Conservation (phyloP, 2,329 filamentous ascomycete genomes). For the Dactylonectria estremocensis region DNA sequence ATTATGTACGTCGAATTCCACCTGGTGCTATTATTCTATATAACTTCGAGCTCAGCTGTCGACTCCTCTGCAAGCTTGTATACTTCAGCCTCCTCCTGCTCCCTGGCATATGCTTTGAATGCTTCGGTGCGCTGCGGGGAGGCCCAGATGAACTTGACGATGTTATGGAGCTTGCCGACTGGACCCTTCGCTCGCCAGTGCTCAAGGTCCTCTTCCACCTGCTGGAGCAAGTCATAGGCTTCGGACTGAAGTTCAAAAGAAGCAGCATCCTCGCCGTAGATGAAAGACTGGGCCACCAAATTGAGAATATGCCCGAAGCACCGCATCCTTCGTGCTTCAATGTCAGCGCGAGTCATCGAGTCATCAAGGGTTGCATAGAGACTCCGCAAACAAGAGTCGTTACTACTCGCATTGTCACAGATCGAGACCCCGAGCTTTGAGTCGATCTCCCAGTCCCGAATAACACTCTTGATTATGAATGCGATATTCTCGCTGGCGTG, state of each 20-base stretch:
- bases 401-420: background rate
- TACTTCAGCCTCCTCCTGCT: constrained; percentile 20
- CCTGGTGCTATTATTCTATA: constrained; percentile 25
- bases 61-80: constrained; percentile 30
- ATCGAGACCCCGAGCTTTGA: constrained; percentile 1
- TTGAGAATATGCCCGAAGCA: constrained; percentile 10
- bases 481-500: background rate
- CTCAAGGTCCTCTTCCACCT: constrained; percentile 14
- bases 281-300: constrained; percentile 19
- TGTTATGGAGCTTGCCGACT: constrained; percentile 1
- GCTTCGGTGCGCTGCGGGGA: constrained; percentile 22
- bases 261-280: constrained; percentile 23
- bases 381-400: constrained; percentile 1
- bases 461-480: constrained; percentile 17
- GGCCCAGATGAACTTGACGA: constrained; percentile 19
- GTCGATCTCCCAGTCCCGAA: background rate
- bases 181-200: constrained; percentile 13
- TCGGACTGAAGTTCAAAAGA: constrained; percentile 23
- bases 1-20: constrained; percentile 26
- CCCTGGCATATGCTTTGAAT: constrained; percentile 21
- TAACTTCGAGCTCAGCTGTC: constrained; percentile 28
- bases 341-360: constrained; percentile 1
- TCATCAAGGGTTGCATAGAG: background rate
- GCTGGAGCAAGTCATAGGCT: constrained; percentile 20
- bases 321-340: background rate